Base-by-base conservation (phyloP, 2,329 filamentous ascomycete genomes). In the Clonostachys rhizophaga region DNA sequence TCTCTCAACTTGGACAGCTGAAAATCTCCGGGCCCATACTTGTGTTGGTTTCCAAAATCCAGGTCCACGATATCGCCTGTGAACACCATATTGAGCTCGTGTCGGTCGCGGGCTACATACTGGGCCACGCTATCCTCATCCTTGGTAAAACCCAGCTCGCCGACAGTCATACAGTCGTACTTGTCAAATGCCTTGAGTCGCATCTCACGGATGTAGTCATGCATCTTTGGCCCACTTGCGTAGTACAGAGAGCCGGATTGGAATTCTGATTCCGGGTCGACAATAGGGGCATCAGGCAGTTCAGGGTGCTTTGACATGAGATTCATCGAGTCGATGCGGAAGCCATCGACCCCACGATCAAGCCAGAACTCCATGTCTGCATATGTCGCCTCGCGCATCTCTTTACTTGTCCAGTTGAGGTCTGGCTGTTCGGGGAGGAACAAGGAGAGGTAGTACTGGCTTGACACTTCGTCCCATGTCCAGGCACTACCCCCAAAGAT, bases 391-490 rank as follows among this genome's bases (percentile, higher is more conserved):
- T 76, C 65, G 6, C 86, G 75, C 1, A 85, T 78, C 2, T 78
- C 79, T 0, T 74, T 70, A 49, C 84, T 84, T 54, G 90, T 84
- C 85, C 87, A 91, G 64, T 91, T 91, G 12, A 91, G 72, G 55
- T 91, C 88, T 0, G 87, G 87, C 57, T 90, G 86, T 49, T 85
- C 79, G 3, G 75, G 74, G 5, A 81, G 79, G 60, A 87, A 91
- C 8, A 91, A 70, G 50, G 84, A 79, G 2, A 89, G 77, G 55
- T 87, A 89, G 60, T 87, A 89, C 62, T 89, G 82, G 43, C 75
- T 71, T 0, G 83, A 86, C 6, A 65, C 62, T 48, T 83, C 75
- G 54, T 87, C 82, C 62, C 75, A 87, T 43, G 78, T 68, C 83
- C 83, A 86, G 0, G 76, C 77, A 36, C 72, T 72, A 4, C 72